phyloP scores from a whole-genome alignment of 2,329 filamentous ascomycete species.

The Fusarium sp. region DNA sequence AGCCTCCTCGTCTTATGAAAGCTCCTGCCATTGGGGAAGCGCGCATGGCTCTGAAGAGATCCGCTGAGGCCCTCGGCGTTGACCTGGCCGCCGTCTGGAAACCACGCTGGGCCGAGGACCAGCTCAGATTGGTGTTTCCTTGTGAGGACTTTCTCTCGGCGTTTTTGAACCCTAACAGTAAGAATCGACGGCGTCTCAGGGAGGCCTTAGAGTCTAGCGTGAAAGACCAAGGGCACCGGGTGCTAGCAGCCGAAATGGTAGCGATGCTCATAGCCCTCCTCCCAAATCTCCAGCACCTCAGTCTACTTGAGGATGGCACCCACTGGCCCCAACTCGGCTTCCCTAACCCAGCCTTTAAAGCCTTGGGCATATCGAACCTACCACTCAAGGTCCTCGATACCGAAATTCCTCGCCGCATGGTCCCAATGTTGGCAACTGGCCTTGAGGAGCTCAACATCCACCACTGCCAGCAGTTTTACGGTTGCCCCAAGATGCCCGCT shows the following conservation, averaged over 20 bases:
- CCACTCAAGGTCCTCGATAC: not conserved
- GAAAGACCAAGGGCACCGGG: not conserved
- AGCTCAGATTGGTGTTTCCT: not conserved
- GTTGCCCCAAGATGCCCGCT: not conserved
- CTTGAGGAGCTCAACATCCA: not conserved
- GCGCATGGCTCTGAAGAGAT: not conserved
- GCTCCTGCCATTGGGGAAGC: not conserved
- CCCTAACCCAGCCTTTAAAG: not conserved
- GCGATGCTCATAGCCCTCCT: not conserved
- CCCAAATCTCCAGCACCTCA: not conserved
- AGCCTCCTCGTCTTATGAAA: not conserved
- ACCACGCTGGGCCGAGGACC: not conserved
- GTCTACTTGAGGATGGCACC: not conserved
- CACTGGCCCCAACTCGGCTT: not conserved
- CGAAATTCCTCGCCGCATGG: not conserved
- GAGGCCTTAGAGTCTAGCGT: not conserved
- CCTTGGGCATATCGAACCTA: not conserved
- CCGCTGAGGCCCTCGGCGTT: not conserved
- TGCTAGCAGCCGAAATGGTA: not conserved
- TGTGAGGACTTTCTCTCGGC: not conserved
- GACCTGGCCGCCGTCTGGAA: not conserved
- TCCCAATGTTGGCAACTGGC: not conserved
- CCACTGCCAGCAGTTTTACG: not conserved
- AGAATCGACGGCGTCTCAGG: not conserved
- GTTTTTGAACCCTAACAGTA: not conserved